Evolutionary conservation across 805 yeast species (phyloP), one percentile per base, ranked within the genome.

Genomic region (Yarrowia yakushimensis): DNA sequence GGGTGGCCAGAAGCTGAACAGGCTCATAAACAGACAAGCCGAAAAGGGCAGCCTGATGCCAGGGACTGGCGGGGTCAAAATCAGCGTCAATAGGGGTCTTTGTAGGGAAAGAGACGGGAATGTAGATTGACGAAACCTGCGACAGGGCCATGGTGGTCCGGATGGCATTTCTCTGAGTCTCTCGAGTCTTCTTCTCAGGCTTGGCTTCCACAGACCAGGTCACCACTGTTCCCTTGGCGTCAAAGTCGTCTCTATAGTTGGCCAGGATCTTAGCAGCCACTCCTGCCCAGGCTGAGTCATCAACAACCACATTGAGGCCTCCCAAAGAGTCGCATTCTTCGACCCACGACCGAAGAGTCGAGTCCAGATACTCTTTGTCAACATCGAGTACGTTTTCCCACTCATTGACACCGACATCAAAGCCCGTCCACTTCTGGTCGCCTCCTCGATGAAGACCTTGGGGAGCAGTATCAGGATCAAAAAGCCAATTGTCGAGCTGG

Each of bases 271-370:
- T 78, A 41, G 74, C 71, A 4, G 88, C 73, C 67, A 88, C 84
- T 0, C 96, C 96, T 54, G 90, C 87, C 98, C 98, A 93, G 0
- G 87, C 88, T 22, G 83, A 79, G 69, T 89, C 96, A 60, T 91
- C 97, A 0, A 87, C 81, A 2, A 85, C 69, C 0, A 89, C 55
- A 67, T 87, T 88, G 10, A 94, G 63, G 0, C 97, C 97, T 62
- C 81, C 82, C 18, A 92, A 70, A 27, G 77, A 72, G 71, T 94
- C 97, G 70, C 94, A 85, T 64, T 82, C 81, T 70, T 93, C 99
- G 13, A 94, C 69, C 41, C 81, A 74, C 1, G 76, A 73, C 62
- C 97, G 78, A 62, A 91, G 82, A 5, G 75, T 74, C 2, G 78
- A 79, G 54, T 88, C 94, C 46, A 85, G 80, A 23, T 87, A 88